Evolutionary conservation across 345 rosid genomes (phyloP), one percentile per base, ranked within the genome.

Genomic region (Geranium rotundifolium): DNA sequence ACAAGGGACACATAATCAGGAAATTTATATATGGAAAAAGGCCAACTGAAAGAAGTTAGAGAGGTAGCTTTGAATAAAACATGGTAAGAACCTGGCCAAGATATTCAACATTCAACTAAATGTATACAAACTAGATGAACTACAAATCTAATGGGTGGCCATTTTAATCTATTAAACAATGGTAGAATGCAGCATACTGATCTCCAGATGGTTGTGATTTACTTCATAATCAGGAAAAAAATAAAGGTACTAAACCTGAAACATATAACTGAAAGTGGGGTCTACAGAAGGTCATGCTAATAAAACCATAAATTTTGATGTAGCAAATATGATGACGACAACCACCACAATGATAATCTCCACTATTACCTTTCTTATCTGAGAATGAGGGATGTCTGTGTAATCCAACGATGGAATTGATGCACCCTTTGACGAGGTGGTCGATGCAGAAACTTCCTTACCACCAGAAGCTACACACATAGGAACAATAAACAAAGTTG

Each of bases 351-450:
- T 9, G 52, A 46, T 46, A 10, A 46, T 46, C 52, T 16, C 52
- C 52, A 34, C 50, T 14, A n/a, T 63, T 62, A 88, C 99, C 99
- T 93, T 93, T 73, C 99, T 79, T 77, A 93, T 90, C 71, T 93
- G 97, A 63, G 96, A 69, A 77, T 80, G 96, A 66, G 99, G 96
- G 71, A 90, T 82, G 72, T 90, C 97, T 34, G 81, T 81, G 57
- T 93, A 93, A 75, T 93, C 97, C 67, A 93, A 62, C 74, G 77
- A 68, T 75, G 84, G 72, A 75, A 66, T 76, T 59, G 77, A 39
- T 14, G 73, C 65, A 62, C 70, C 85, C 71, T 73, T 81, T 55
- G 71, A 41, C 79, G 75, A 78, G 50, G 93, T 64, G 58, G 82
- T 66, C 58, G 76, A 65, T 1, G 87, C 86, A 62, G 87, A 65